A percentile compares a stretch with the other conserved stretches of the same genome.
Evolutionary conservation across 257 asterid species (phyloP).

Genomic region (Plantago ovata): DNA sequence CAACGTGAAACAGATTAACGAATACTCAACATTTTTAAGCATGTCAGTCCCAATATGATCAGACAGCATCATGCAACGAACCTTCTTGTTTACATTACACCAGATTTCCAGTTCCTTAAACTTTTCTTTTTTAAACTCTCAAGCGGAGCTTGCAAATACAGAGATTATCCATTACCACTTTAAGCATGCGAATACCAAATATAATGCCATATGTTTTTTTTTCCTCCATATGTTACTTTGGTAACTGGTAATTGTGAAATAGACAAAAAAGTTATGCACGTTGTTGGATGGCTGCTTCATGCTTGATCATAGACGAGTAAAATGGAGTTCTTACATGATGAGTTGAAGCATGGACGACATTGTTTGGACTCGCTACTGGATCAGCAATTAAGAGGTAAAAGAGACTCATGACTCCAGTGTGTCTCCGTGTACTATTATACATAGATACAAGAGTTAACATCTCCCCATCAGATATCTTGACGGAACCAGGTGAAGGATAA

Average conservation of each 20-base stretch:
- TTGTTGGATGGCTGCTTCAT: neutral
- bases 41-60: slow-evolving; percentile 12
- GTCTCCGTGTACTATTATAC: slow-evolving; percentile 49
- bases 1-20: neutral
- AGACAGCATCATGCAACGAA: neutral
- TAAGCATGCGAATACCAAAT: too few relatives aligned
- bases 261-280: neutral
- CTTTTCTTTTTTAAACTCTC: too few relatives aligned
- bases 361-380: slow-evolving; percentile 24
- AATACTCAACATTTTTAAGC: neutral
- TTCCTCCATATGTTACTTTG: too few relatives aligned
- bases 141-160: too few relatives aligned
- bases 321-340: slow-evolving; percentile 30
- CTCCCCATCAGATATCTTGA: slow-evolving; percentile 71
- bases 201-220: too few relatives aligned
- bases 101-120: too few relatives aligned
- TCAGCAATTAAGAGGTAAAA: slow-evolving; percentile 72
- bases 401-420: slow-evolving; percentile 91
- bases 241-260: too few relatives aligned
- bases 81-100: too few relatives aligned
- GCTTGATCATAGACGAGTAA: neutral
- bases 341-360: slow-evolving; percentile 24
- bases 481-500: slow-evolving; percentile 74
- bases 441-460: slow-evolving; percentile 57
- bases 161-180: too few relatives aligned